Evolutionary conservation across 345 rosid species (phyloP).

Genomic region (Eucalyptus victrix): DNA sequence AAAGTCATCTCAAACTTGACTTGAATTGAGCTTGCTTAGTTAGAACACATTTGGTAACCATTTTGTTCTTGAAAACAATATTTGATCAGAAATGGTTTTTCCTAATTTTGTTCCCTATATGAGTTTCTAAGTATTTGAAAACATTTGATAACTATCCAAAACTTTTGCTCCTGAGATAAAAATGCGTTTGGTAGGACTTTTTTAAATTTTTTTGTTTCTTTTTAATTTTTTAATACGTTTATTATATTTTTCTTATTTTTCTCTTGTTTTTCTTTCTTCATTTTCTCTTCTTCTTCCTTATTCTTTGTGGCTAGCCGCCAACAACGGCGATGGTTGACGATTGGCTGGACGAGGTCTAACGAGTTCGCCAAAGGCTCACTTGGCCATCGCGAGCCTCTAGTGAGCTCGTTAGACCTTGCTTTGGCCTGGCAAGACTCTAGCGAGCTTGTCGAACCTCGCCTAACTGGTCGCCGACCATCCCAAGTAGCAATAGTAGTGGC

Average conservation of each 20-base stretch:
- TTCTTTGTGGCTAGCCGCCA: fast-evolving
- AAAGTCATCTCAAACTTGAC: not conserved
- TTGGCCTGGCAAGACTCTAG: fast-evolving
- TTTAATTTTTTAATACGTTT: too few relatives aligned
- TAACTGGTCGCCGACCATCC: fast-evolving
- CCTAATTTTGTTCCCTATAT: fast-evolving
- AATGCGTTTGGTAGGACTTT: too few relatives aligned
- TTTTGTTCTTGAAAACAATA: too few relatives aligned
- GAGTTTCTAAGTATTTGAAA: too few relatives aligned
- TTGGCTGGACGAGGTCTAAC: fast-evolving
- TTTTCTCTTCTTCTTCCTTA: too few relatives aligned
- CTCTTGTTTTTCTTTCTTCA: too few relatives aligned
- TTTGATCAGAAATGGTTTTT: too few relatives aligned
- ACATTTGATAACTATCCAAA: too few relatives aligned
- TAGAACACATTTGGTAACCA: fast-evolving
- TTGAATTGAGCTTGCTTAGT: not conserved
- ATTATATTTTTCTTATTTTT: too few relatives aligned
- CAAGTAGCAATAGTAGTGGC: fast-evolving
- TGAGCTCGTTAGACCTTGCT: too few relatives aligned
- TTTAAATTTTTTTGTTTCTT: too few relatives aligned
- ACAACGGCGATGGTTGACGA: fast-evolving
- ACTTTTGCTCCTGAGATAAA: fast-evolving
- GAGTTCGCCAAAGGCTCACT: fast-evolving
- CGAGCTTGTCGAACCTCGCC: fast-evolving
- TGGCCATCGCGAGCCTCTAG: fast-evolving